These are phyloP conservation scores for Hygrophila difformis DNA, from an alignment of 257 asterid species.

Conservation along the genomic window DNA sequence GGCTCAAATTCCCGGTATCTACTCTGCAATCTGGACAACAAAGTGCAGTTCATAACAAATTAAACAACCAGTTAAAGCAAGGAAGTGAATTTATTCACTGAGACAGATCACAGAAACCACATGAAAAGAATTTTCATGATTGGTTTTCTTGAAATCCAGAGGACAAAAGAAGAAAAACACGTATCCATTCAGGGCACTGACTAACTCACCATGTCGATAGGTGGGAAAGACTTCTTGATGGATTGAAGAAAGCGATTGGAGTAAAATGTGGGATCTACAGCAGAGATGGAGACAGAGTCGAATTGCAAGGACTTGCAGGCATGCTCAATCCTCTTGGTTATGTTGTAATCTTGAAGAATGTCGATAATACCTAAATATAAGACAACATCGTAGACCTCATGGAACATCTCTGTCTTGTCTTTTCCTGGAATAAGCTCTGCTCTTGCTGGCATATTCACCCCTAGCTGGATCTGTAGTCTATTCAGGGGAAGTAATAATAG, in stretches of 20 bases:
- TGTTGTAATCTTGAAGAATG: slow-evolving; percentile 91
- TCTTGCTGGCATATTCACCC: slow-evolving; percentile 99
- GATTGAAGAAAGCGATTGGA: slow-evolving; percentile 72
- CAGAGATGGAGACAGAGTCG: slow-evolving; percentile 77
- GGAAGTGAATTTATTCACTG: too few relatives aligned
- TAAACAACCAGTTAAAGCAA: too few relatives aligned
- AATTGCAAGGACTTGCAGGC: slow-evolving; percentile 79
- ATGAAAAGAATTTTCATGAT: too few relatives aligned
- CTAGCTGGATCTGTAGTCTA: slow-evolving; percentile 97
- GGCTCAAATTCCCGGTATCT: too few relatives aligned
- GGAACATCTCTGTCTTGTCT: slow-evolving; percentile 41
- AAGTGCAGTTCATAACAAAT: too few relatives aligned
- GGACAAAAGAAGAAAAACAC: too few relatives aligned
- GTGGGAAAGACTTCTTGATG: slow-evolving; percentile 78
- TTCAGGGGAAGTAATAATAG: not conserved
- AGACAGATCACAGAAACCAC: too few relatives aligned
- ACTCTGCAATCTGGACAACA: too few relatives aligned
- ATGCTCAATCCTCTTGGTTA: slow-evolving; percentile 77
- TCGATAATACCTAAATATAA: slow-evolving; percentile 86
- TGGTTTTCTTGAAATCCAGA: too few relatives aligned
- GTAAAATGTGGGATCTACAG: slow-evolving; percentile 87
- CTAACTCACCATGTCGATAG: slow-evolving; percentile 28
- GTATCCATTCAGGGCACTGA: not conserved
- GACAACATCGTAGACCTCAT: slow-evolving; percentile 87
- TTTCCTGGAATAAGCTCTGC: slow-evolving; percentile 60